A percentile compares a stretch with the other conserved stretches of the same genome.
These are phyloP conservation scores for Arabidopsis hybrid DNA, from an alignment of 441 rosid genomes.

Conservation along the genomic window DNA sequence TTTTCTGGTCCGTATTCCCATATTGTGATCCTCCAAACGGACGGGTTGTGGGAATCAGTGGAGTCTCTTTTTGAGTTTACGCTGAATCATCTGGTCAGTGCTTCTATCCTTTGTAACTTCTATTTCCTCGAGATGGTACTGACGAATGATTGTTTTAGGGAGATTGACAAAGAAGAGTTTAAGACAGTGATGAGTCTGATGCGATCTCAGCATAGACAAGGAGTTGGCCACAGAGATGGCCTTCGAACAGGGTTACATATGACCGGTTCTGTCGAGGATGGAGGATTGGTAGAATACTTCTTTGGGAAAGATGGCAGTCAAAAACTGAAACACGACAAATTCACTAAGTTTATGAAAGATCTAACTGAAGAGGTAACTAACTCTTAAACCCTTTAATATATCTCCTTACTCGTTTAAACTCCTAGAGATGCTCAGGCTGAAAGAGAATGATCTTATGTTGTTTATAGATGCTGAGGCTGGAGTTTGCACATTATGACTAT, in stretches of 20 bases:
- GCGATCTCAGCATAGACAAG: constrained; percentile 86
- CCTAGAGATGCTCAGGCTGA: constrained; percentile 2
- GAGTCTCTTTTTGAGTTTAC: constrained; percentile 46
- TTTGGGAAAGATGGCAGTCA: constrained; percentile 83
- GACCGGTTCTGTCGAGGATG: constrained; percentile 73
- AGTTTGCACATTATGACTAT: constrained; percentile 88
- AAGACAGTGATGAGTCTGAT: constrained; percentile 91
- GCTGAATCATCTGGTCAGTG: constrained; percentile 44
- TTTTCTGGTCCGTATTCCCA: constrained; percentile 30
- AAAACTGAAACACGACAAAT: constrained; percentile 72
- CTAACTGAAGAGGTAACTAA: constrained; percentile 76
- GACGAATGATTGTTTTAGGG: constrained; percentile 53
- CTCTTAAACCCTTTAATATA: not conserved
- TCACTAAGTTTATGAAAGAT: constrained; percentile 72
- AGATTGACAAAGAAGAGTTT: constrained; percentile 81
- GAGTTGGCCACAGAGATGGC: constrained; percentile 73
- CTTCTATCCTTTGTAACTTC: constrained; percentile 36
- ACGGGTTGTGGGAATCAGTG: constrained; percentile 39
- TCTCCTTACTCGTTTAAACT: not conserved
- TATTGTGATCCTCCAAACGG: constrained; percentile 36
- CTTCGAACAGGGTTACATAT: constrained; percentile 69
- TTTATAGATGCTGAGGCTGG: constrained; percentile 74
- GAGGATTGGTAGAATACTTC: constrained; percentile 87
- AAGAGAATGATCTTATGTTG: not conserved
- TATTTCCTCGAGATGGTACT: constrained; percentile 26